Evolutionary conservation across 306 rosid genomes (phyloP).

Genomic region (Medicago ruthenica): DNA sequence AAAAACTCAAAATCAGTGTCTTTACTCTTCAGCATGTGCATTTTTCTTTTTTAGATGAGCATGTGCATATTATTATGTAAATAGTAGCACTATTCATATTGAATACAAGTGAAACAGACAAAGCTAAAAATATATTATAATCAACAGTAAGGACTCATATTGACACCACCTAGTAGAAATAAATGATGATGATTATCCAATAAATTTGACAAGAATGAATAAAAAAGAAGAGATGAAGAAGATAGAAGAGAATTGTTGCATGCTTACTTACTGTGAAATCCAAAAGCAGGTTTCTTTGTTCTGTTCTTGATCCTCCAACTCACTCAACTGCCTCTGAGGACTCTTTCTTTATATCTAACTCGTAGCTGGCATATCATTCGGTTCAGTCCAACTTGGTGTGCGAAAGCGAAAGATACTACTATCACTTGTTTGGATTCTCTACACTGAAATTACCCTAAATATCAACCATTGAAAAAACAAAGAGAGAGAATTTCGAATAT

Average conservation of each 20-base stretch:
- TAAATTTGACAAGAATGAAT: background rate
- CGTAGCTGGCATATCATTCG: background rate
- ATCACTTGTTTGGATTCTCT: background rate
- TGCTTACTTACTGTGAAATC: background rate
- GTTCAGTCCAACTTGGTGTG: slow-evolving; percentile 10
- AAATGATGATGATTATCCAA: too few species aligned
- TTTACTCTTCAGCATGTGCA: too few species aligned
- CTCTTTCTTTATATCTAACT: background rate
- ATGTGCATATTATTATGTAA: too few species aligned
- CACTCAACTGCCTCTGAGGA: background rate
- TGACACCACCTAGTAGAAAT: too few species aligned
- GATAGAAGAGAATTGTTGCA: slow-evolving; percentile 1
- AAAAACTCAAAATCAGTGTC: too few species aligned
- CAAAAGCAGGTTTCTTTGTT: background rate
- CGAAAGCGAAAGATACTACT: background rate
- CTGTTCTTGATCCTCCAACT: background rate
- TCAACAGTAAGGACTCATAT: too few species aligned
- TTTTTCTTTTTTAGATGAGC: too few species aligned
- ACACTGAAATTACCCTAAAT: background rate
- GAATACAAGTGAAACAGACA: too few species aligned
- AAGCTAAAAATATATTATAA: too few species aligned
- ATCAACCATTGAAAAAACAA: background rate
- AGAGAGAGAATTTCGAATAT: background rate
- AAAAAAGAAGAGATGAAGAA: background rate
- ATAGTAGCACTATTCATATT: too few species aligned